Evolutionary conservation across 805 yeast species (phyloP), one percentile per base, ranked within the genome.

Genomic region (Hanseniaspora valbyensis): DNA sequence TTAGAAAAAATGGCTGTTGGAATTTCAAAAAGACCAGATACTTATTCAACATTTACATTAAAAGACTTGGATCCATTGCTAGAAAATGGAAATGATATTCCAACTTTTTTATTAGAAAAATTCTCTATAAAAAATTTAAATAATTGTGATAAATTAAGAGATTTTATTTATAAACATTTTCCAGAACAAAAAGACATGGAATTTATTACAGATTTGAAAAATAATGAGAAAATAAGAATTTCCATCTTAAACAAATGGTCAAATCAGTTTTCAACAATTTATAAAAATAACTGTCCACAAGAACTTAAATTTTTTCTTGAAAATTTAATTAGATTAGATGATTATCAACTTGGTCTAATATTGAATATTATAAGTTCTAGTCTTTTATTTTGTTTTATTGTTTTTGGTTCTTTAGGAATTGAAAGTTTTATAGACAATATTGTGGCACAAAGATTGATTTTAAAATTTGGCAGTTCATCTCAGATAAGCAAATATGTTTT

Each of bases 391-490:
- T 38, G 33, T 19, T 18, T 38, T 22, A 32, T 41, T 16, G 44
- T 30, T 3, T 45, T 45, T 24, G 41, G 30, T n/a, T 18, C 40
- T 5, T 29, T 34, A 2, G 33, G 39, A 5, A 38, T 38, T 21
- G 42, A 45, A 30, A 12, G 30, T 21, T 39, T 45, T 13, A 29
- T 52, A 21, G 42, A 43, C 14, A 51, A 52, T 32, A 32, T 49
- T 9, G 40, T 50, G 2, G 53, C 53, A 4, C 34, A 62, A 60
- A 72, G 67, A 52, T 59, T 69, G 2, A 56, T 70, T 33, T 67
- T 67, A 13, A 62, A 66, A 44, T 69, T 66, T 52, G 73, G 67
- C 18, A 66, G 62, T 66, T 54, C 60, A 59, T 59, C 74, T 66
- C 67, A 71, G 67, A 63, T 69, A 69, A 60, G 61, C 66, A 54